Evolutionary conservation across 306 rosid species (phyloP).

Genomic region (Lathyrus aphaca): DNA sequence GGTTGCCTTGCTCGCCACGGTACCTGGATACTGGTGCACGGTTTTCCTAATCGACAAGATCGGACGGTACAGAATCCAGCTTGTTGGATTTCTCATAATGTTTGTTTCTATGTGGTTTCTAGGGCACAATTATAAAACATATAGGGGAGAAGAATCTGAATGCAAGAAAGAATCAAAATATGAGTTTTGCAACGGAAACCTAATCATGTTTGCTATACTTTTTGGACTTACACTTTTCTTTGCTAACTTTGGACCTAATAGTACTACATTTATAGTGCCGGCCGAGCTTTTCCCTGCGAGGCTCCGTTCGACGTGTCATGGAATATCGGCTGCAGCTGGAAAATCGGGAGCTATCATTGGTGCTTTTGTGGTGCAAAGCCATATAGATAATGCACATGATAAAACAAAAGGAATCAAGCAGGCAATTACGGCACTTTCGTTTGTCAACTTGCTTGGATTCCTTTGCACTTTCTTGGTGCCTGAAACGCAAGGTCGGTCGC

Average conservation of each 20-base stretch:
- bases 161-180: constrained; percentile 23
- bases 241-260: constrained; percentile 82
- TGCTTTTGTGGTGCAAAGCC: constrained; percentile 57
- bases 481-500: constrained; percentile 57
- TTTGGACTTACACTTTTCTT: constrained; percentile 69
- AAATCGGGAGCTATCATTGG: constrained; percentile 70
- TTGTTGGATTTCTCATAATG: constrained; percentile 65
- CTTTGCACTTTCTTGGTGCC: constrained; percentile 63
- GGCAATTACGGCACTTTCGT: constrained; percentile 48
- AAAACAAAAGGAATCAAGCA: background rate
- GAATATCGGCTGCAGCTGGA: constrained; percentile 66
- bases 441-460: constrained; percentile 55
- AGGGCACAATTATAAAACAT: constrained; percentile 43
- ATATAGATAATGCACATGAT: constrained; percentile 22
- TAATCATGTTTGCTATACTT: constrained; percentile 46
- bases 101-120: constrained; percentile 54
- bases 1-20: constrained; percentile 64
- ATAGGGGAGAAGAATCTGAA: constrained; percentile 19
- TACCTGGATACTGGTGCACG: constrained; percentile 78
- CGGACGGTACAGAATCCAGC: constrained; percentile 61
- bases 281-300: constrained; percentile 67
- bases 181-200: constrained; percentile 38
- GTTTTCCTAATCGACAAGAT: constrained; percentile 59
- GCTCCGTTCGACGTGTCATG: constrained; percentile 68
- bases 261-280: constrained; percentile 68